phyloP scores from a whole-genome alignment of 768 basidiomycete species.

The Phanerochaete sordida region DNA sequence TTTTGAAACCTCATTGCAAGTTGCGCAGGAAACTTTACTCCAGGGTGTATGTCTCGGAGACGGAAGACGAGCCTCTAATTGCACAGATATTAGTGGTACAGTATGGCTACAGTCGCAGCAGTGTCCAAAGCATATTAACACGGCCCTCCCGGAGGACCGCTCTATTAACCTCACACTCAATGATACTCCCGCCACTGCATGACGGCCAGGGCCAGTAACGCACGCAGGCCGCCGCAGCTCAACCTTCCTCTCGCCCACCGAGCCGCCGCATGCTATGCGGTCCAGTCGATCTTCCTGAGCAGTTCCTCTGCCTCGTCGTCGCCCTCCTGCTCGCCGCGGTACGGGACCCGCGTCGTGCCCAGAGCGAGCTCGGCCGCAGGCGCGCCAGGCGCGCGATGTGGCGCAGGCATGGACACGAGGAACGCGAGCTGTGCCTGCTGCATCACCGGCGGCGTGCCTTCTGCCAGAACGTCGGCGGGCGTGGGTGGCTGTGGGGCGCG shows the following conservation, averaged over 20 bases:
- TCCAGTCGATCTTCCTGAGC: not conserved
- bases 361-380: not conserved
- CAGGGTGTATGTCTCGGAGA: not conserved
- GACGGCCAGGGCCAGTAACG: not conserved
- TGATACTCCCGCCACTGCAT: not conserved
- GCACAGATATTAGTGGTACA: not conserved
- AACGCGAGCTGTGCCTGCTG: slow-evolving; percentile 9
- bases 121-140: not conserved
- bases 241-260: not conserved
- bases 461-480: not conserved
- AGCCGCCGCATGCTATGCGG: not conserved
- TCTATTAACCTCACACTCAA: not conserved
- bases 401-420: slow-evolving; percentile 8
- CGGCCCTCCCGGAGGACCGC: not conserved
- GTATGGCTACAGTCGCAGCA: not conserved
- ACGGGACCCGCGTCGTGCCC: slow-evolving; percentile 7
- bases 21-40: not conserved
- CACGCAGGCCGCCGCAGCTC: not conserved
- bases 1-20: not conserved
- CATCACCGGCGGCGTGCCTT: not conserved
- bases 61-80: not conserved
- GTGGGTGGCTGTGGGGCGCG: not conserved
- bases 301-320: not conserved
- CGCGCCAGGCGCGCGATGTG: not conserved
- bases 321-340: slow-evolving; percentile 1